Conservation (phyloP, 495 filamentous ascomycete genomes). For the Penicillium taxi region DNA sequence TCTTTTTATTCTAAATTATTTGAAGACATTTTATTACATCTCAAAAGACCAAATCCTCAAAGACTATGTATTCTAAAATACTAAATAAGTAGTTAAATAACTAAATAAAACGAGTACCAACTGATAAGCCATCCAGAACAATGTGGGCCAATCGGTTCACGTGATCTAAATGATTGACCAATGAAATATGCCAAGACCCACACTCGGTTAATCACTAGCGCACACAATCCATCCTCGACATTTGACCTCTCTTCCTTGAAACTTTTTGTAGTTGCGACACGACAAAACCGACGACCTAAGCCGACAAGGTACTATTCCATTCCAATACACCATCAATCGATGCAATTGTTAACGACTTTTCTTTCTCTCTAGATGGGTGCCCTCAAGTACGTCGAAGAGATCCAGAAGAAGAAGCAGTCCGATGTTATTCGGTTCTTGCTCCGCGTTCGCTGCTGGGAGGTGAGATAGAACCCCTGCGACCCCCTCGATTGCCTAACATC, state of each 20-base stretch:
- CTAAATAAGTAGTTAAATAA: no score
- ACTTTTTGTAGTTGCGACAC: slow-evolving; percentile 37
- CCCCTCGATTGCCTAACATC: slow-evolving; percentile 43
- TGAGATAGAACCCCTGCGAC: slow-evolving; percentile 56
- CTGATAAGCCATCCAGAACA: neutral
- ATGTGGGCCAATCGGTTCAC: neutral
- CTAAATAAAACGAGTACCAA: no score
- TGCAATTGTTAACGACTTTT: slow-evolving; percentile 5
- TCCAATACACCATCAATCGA: slow-evolving; percentile 1
- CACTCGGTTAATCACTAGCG: slow-evolving; percentile 43
- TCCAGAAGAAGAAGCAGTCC: slow-evolving; percentile 99
- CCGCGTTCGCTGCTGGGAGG: slow-evolving; percentile 99
- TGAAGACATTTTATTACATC: no score
- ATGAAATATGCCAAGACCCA: no score
- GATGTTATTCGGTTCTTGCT: slow-evolving; percentile 98
- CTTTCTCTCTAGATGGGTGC: slow-evolving; percentile 66
- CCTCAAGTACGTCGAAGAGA: slow-evolving; percentile 99
- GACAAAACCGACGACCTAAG: slow-evolving; percentile 44
- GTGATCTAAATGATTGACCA: slow-evolving; percentile 21
- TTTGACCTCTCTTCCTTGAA: slow-evolving; percentile 29
- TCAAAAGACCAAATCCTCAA: no score
- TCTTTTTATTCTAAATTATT: no score
- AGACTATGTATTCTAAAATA: no score
- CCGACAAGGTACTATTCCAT: slow-evolving; percentile 42
- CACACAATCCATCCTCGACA: slow-evolving; percentile 36